These are phyloP conservation scores for Cryphonectria carpinicola DNA, from an alignment of 2,329 filamentous ascomycete genomes.

Conservation along the genomic window DNA sequence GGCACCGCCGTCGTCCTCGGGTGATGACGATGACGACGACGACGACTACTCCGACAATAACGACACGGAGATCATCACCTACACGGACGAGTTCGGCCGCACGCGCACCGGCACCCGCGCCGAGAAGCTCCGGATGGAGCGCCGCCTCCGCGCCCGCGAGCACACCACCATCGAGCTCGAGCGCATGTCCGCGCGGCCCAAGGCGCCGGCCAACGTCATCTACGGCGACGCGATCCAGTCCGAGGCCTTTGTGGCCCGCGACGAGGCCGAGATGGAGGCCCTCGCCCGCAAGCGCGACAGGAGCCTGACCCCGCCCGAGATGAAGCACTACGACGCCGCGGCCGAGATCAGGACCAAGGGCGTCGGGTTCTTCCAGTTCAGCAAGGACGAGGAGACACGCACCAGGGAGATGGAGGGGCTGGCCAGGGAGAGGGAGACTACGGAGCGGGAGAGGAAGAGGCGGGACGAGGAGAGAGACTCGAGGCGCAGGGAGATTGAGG, in stretches of 20 bases:
- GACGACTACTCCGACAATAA: constrained; percentile 43
- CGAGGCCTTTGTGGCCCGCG: constrained; percentile 79
- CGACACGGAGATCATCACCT: constrained; percentile 74
- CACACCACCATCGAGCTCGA: constrained; percentile 65
- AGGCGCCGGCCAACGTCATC: constrained; percentile 72
- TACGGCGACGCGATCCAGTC: constrained; percentile 85
- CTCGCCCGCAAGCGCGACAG: constrained; percentile 79
- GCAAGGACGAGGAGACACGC: constrained; percentile 69
- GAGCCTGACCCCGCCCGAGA: constrained; percentile 77
- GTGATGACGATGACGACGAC: constrained; percentile 50
- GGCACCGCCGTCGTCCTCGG: background rate
- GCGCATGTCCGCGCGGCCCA: constrained; percentile 69
- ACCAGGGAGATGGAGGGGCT: constrained; percentile 75
- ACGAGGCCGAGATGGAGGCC: constrained; percentile 73
- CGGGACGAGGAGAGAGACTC: constrained; percentile 61
- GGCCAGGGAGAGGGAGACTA: constrained; percentile 67
- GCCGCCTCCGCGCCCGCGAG: constrained; percentile 55
- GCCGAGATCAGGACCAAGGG: constrained; percentile 86
- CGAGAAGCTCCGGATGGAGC: constrained; percentile 67
- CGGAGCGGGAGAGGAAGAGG: constrained; percentile 64
- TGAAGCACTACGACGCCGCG: constrained; percentile 83
- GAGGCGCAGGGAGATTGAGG: constrained; percentile 67
- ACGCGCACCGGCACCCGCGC: constrained; percentile 71
- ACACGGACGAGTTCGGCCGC: constrained; percentile 91
- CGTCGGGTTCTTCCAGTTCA: constrained; percentile 90